Percentiles rank a stretch among this genome's conserved stretches.
These are phyloP conservation scores for Ceratocystiopsis sp. DNA, from an alignment of 2,329 filamentous ascomycete species.

Conservation along the genomic window DNA sequence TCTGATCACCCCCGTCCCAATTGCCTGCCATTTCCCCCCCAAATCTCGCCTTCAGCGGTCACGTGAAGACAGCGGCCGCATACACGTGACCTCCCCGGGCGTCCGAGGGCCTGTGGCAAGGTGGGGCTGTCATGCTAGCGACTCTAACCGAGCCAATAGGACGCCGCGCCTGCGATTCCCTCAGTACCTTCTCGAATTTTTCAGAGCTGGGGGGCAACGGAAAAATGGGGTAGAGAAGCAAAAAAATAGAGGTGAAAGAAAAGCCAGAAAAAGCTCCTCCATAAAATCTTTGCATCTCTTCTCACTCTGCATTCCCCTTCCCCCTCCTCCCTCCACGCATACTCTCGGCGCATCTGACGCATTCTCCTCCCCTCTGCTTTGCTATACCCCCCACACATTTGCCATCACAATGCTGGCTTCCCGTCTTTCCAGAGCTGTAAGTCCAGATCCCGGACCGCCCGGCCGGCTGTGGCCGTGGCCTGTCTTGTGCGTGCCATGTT, in stretches of 20 bases:
- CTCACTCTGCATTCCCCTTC: constrained; percentile 1
- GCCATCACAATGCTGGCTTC: constrained; percentile 50
- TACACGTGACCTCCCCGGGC: not conserved
- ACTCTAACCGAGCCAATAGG: constrained; percentile 5
- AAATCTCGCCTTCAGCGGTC: not conserved
- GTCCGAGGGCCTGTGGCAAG: constrained; percentile 4
- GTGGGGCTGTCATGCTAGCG: constrained; percentile 2
- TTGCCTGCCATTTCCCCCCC: no score
- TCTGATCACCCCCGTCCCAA: no score
- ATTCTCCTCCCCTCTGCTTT: constrained; percentile 6
- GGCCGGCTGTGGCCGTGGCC: no score
- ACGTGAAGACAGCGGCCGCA: not conserved
- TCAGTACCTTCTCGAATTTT: constrained; percentile 11
- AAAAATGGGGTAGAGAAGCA: constrained; percentile 2
- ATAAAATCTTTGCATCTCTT: constrained; percentile 7
- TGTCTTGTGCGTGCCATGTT: no score
- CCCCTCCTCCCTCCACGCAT: not conserved
- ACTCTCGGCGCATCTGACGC: constrained; percentile 1
- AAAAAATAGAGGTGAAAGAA: not conserved
- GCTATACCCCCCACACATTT: constrained; percentile 9
- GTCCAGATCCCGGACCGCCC: constrained; percentile 18
- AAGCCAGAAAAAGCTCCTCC: constrained; percentile 7
- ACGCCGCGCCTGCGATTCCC: not conserved
- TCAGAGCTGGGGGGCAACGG: constrained; percentile 3
- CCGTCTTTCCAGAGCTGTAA: constrained; percentile 58